These are phyloP conservation scores for Neurospora sp. DNA, from an alignment of 495 filamentous ascomycete species.

Conservation along the genomic window DNA sequence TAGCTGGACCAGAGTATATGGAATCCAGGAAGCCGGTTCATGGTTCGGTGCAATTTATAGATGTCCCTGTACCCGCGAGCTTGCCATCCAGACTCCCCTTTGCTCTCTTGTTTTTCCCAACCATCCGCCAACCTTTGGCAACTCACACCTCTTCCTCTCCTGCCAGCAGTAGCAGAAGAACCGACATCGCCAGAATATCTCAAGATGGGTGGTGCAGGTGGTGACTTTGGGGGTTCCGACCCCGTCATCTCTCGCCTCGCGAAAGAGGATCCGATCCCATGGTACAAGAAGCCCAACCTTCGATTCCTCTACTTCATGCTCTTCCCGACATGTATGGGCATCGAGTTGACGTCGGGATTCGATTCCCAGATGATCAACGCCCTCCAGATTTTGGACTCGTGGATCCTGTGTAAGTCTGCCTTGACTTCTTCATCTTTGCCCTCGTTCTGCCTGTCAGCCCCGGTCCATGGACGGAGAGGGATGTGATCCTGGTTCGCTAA, in stretches of 20 bases:
- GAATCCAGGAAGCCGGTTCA: not conserved
- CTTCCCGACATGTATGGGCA: constrained; percentile 56
- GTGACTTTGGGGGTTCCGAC: constrained; percentile 14
- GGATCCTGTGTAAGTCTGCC: constrained; percentile 37
- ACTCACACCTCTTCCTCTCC: not conserved
- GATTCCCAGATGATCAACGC: constrained; percentile 65
- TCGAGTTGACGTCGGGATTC: constrained; percentile 65
- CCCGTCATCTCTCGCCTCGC: constrained; percentile 39
- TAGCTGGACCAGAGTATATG: not conserved
- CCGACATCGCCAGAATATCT: not conserved
- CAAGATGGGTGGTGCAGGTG: not conserved
- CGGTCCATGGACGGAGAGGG: not conserved
- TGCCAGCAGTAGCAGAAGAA: not conserved
- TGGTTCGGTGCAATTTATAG: not conserved
- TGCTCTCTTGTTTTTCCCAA: not conserved
- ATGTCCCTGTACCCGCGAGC: not conserved
- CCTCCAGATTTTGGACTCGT: constrained; percentile 49
- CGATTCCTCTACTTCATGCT: constrained; percentile 49
- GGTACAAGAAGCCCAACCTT: constrained; percentile 55
- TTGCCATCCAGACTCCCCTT: not conserved
- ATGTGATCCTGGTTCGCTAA: not conserved
- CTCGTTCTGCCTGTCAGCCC: not conserved
- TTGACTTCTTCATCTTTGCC: not conserved
- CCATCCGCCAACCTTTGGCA: not conserved
- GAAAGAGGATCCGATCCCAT: constrained; percentile 39